Percentiles rank a stretch among this genome's conserved stretches.
phyloP scores from a whole-genome alignment of 2,329 filamentous ascomycete species.

The Aspergillus costaricaensis region DNA sequence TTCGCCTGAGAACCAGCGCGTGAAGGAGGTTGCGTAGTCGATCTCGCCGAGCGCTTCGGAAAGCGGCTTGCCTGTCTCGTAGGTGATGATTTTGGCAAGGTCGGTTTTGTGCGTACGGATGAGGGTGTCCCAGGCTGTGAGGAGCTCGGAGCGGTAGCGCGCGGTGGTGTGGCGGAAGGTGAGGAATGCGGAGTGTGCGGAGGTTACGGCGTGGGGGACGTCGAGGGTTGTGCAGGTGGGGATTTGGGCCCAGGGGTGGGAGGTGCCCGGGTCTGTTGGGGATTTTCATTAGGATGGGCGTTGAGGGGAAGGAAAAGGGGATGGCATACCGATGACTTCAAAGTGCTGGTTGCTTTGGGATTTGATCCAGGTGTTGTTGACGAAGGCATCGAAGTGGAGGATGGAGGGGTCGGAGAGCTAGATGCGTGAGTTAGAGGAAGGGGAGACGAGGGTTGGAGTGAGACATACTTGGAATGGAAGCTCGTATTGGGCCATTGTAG shows the following conservation, averaged over 20 bases:
- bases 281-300: not conserved
- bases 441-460: too few species aligned
- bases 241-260: slow-evolving; percentile 53
- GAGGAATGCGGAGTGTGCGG: slow-evolving; percentile 63
- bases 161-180: slow-evolving; percentile 62
- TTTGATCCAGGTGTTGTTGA: slow-evolving; percentile 52
- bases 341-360: slow-evolving; percentile 53
- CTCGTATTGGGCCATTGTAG: too few species aligned
- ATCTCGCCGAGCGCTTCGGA: slow-evolving; percentile 58
- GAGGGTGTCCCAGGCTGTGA: slow-evolving; percentile 66
- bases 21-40: slow-evolving; percentile 57
- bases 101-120: slow-evolving; percentile 65
- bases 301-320: not conserved
- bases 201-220: slow-evolving; percentile 61
- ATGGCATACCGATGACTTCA: slow-evolving; percentile 47
- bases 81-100: slow-evolving; percentile 63
- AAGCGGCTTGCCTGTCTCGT: slow-evolving; percentile 62
- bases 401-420: slow-evolving; percentile 52
- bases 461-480: too few species aligned
- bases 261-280: slow-evolving; percentile 53
- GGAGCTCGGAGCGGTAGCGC: slow-evolving; percentile 60
- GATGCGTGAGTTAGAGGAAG: too few species aligned
- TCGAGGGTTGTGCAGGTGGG: slow-evolving; percentile 56
- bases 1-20: slow-evolving; percentile 63
- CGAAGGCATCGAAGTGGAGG: slow-evolving; percentile 52